Evolutionary conservation across 169 alveolate species (phyloP), one percentile per base, ranked within the genome.

Genomic region (Eimeria maxima): DNA sequence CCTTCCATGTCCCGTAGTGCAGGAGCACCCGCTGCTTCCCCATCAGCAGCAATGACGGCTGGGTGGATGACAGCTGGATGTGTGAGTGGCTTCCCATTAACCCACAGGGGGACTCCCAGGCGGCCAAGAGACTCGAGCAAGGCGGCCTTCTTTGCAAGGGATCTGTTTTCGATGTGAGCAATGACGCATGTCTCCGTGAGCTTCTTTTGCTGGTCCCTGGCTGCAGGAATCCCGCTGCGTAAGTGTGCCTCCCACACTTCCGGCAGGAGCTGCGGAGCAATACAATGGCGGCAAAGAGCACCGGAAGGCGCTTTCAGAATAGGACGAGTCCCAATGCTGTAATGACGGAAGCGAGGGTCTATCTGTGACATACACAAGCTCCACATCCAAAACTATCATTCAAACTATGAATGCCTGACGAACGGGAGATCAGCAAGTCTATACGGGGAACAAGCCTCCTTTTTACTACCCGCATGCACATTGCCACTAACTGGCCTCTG

Each of bases 191-290:
- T 83, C 91, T 92, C 95, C 6, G 86, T 84, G 22, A 92, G 95
- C 67, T 84, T 83, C 91, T 92, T 92, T 45, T 92, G 95, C 84
- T 92, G 92, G 60, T 92, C 95, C 33, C 95, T 63, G 50, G 95
- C 86, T 24, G 73, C 27, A 45, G 71, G 55, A n/a, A 69, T 63
- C 45, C 83, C 88, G 55, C 88, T 73, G n/a, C 83, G 81, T 20
- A 92, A 57, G 53, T 84, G 95, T 42, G 86, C 95, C 69, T 92
- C 95, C 95, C 95, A 92, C 50, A 92, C 83, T 20, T 92, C 95
- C 42, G 95, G 88, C 50, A 92, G 80, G 83, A 47, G 69, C 55
- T 92, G 95, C 44, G 90, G 92, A n/a, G 91, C 95, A 18, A 92
- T 24, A 47, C 90, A 92, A 57, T 92, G 95, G 60, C 95, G 95